These are phyloP conservation scores for Pouteria campechiana DNA, from an alignment of 179 eudicot species.

Conservation along the genomic window DNA sequence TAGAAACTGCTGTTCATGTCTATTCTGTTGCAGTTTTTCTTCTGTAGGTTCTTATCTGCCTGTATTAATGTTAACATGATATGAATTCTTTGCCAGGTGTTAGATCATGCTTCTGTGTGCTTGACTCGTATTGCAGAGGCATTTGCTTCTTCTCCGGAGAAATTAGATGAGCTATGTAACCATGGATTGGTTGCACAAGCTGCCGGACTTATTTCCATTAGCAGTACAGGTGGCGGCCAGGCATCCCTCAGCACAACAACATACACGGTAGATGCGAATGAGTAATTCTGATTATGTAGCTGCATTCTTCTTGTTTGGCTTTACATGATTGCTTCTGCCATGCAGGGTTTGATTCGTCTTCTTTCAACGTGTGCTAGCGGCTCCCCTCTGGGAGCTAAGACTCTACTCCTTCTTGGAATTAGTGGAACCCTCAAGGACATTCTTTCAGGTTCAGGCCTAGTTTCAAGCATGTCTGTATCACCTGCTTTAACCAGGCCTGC, in stretches of 20 bases:
- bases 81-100: conserved; percentile 63
- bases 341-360: conserved; percentile 86
- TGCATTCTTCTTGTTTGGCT: conserved; percentile 1
- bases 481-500: conserved; percentile 92
- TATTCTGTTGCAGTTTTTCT: neutral
- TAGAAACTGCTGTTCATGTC: too few species aligned
- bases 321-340: neutral
- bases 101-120: conserved; percentile 96
- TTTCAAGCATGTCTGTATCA: conserved; percentile 71
- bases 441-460: conserved; percentile 77
- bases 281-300: neutral
- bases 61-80: too few species aligned
- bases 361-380: conserved; percentile 98
- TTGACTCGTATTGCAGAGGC: conserved; percentile 94
- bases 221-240: conserved; percentile 95
- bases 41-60: neutral
- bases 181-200: conserved; percentile 92
- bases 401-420: conserved; percentile 70
- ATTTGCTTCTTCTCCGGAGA: conserved; percentile 71
- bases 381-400: conserved; percentile 84
- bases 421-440: conserved; percentile 92
- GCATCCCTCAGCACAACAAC: conserved; percentile 90
- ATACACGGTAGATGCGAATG: conserved; percentile 49
- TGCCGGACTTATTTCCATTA: conserved; percentile 74
- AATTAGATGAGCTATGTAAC: conserved; percentile 80